phyloP scores from a whole-genome alignment of 345 rosid genomes.

The Lenwebbia sp. region DNA sequence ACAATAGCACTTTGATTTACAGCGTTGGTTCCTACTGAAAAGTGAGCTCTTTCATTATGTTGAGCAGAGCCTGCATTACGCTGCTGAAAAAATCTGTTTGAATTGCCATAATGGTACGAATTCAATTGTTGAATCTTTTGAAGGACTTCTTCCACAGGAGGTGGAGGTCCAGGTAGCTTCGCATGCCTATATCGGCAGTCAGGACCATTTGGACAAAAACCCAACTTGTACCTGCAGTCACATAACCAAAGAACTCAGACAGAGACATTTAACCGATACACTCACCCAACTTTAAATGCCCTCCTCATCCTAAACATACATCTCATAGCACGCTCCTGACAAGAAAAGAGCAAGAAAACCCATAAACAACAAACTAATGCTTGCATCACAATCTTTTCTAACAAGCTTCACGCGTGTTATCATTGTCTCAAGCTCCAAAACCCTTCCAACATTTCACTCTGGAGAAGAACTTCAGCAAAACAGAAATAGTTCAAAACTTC shows the following conservation, averaged over 20 bases:
- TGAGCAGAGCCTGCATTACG: constrained; percentile 44
- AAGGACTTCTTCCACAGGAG: constrained; percentile 89
- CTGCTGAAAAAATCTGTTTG: constrained; percentile 67
- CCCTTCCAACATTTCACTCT: background rate
- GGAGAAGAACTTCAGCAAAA: background rate
- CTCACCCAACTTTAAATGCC: background rate
- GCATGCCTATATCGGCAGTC: constrained; percentile 96
- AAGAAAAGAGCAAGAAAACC: background rate
- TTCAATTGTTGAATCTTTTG: constrained; percentile 87
- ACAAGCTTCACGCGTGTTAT: background rate
- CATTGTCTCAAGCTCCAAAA: background rate
- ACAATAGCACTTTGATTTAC: constrained; percentile 29
- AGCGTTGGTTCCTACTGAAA: constrained; percentile 33
- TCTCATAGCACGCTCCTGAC: background rate
- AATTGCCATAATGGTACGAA: constrained; percentile 46
- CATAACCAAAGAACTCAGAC: background rate
- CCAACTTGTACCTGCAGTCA: constrained; percentile 79
- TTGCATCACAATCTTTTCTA: background rate
- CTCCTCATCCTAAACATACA: background rate
- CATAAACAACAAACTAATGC: background rate
- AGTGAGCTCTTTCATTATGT: constrained; percentile 51
- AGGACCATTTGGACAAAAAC: constrained; percentile 98
- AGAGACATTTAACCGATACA: background rate
- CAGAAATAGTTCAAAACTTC: background rate
- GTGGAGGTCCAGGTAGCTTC: constrained; percentile 91